Evolutionary conservation across 306 rosid genomes (phyloP).

Genomic region (Acacia confusa): DNA sequence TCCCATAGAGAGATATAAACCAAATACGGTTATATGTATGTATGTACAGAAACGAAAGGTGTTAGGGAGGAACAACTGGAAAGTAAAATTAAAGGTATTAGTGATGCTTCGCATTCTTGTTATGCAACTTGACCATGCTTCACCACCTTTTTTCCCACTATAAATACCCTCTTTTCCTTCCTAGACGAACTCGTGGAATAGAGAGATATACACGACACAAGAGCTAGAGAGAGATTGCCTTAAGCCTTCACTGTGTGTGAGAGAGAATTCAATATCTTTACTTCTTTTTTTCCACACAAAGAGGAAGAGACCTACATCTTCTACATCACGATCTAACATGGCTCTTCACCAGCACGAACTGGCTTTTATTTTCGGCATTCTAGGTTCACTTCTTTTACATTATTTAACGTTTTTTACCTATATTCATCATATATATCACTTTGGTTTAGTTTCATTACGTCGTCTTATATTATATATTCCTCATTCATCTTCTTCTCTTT

Average conservation of each 20-base stretch:
- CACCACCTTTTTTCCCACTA: conserved; percentile 31
- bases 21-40: conserved; percentile 26
- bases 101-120: conserved; percentile 15
- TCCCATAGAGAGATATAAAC: conserved; percentile 21
- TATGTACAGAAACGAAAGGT: conserved; percentile 28
- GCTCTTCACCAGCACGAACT: conserved; percentile 42
- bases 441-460: background rate
- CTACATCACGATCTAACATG: conserved; percentile 29
- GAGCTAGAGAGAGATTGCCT: background rate
- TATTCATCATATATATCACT: too few species aligned
- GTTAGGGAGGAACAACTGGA: conserved; percentile 51
- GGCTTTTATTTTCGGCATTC: conserved; percentile 68
- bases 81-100: conserved; percentile 35
- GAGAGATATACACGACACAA: background rate
- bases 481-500: background rate
- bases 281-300: background rate
- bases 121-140: conserved; percentile 30
- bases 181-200: conserved; percentile 23
- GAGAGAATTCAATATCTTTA: background rate
- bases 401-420: background rate
- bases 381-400: conserved; percentile 47
- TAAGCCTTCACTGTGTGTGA: background rate
- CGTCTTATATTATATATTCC: background rate
- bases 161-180: conserved; percentile 38
- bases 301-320: background rate